Percentiles rank a stretch among this genome's conserved stretches.
These are phyloP conservation scores for Fusarium torreyae DNA, from an alignment of 2,329 filamentous ascomycete genomes.

Conservation along the genomic window DNA sequence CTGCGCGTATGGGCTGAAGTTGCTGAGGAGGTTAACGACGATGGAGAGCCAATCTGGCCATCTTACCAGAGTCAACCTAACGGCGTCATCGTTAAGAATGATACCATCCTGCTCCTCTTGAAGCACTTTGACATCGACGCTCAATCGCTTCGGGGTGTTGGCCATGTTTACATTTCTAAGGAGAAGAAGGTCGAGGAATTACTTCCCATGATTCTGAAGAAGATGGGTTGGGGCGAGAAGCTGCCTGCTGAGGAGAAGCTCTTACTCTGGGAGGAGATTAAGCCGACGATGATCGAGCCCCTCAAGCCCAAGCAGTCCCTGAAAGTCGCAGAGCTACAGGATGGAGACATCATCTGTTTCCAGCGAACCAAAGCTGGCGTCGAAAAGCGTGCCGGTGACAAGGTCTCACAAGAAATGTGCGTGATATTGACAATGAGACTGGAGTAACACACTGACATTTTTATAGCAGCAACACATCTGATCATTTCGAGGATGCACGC, in stretches of 20 bases:
- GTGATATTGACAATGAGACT: conserved; percentile 25
- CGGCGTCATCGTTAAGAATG: conserved; percentile 70
- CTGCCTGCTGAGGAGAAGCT: conserved; percentile 74
- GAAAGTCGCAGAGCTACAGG: conserved; percentile 92
- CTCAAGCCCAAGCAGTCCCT: conserved; percentile 94
- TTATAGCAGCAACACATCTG: conserved; percentile 53
- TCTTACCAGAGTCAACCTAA: conserved; percentile 72
- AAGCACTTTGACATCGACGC: conserved; percentile 89
- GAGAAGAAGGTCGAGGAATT: conserved; percentile 91
- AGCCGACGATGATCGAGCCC: conserved; percentile 95
- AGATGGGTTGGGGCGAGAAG: conserved; percentile 89
- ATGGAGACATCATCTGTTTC: conserved; percentile 97
- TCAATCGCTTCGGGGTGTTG: conserved; percentile 82
- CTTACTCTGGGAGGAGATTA: conserved; percentile 96
- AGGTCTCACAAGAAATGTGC: conserved; percentile 53
- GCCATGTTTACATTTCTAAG: conserved; percentile 89
- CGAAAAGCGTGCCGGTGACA: conserved; percentile 49
- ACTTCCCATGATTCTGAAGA: conserved; percentile 80
- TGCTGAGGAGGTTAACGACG: conserved; percentile 74
- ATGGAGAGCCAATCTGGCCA: conserved; percentile 82
- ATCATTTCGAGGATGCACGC: conserved; percentile 78
- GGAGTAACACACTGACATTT: conserved; percentile 23
- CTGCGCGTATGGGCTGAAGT: conserved; percentile 92
- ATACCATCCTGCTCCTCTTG: conserved; percentile 85
- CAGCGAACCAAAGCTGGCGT: conserved; percentile 72